phyloP scores from a whole-genome alignment of 2,329 filamentous ascomycete genomes.

The Tolypocladium sp. region DNA sequence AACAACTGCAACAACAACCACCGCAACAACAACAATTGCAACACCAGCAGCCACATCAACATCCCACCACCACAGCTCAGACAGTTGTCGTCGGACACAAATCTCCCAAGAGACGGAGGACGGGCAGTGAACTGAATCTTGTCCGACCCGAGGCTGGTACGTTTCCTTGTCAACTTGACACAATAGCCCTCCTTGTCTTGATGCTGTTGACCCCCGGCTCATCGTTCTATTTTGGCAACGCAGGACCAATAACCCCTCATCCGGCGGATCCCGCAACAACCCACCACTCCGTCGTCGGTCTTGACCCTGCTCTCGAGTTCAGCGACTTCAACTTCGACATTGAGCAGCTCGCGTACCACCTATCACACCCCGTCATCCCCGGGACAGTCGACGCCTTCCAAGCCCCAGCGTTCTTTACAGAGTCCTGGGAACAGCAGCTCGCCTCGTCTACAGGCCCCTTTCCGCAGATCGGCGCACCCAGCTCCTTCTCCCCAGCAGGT shows the following conservation, averaged over 20 bases:
- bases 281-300: conserved; percentile 17
- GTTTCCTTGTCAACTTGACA: conserved; percentile 6
- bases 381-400: conserved; percentile 7
- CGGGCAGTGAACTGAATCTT: conserved; percentile 21
- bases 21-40: conserved; percentile 6
- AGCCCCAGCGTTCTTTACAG: conserved; percentile 9
- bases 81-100: conserved; percentile 12
- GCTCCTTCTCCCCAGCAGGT: neutral
- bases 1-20: conserved; percentile 7
- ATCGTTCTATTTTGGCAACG: conserved; percentile 13
- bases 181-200: conserved; percentile 4
- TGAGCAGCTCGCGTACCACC: conserved; percentile 20
- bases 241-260: conserved; percentile 18
- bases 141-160: conserved; percentile 25
- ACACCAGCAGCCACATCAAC: conserved; percentile 4
- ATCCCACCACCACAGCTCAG: conserved; percentile 4
- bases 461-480: neutral
- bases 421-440: conserved; percentile 13
- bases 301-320: conserved; percentile 18
- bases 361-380: conserved; percentile 18
- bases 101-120: conserved; percentile 28
- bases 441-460: conserved; percentile 4
- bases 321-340: conserved; percentile 26
- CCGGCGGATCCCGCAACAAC: conserved; percentile 12
- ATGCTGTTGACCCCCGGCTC: conserved; percentile 3